Evolutionary conservation across 257 asterid species (phyloP), one percentile per base, ranked within the genome.

Genomic region (Knoxia roxburghii): DNA sequence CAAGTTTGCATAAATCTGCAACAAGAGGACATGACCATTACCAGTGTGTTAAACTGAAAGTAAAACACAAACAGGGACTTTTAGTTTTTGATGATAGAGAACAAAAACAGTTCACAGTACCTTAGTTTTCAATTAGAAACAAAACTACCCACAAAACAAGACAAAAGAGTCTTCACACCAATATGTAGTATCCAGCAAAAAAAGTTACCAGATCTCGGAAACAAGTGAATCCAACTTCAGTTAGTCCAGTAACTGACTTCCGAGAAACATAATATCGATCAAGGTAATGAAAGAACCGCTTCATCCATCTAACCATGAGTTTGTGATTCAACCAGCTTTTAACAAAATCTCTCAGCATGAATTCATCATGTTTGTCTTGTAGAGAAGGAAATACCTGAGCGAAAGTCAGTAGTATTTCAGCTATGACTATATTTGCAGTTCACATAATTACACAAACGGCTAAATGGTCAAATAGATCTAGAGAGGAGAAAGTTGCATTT

Each of bases 311-410:
- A 48, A 89, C 97, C 98, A 94, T 90, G 81, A 86, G 65, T 77
- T 91, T 94, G 67, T 94, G 99, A 80, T 91, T 91, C 39, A 71
- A 77, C 99, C 99, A 94, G 80, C 99, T 86, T 75, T 84, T 77
- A 48, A 87, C 98, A 8, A 91, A 92, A 78, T 91, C 99, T 75
- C 96, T 89, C 75, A 94, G 56, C 99, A 94, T 82, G 76, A 86
- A 91, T 70, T 90, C 98, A n/a, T 87, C 99, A 76, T 85, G 95
- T 72, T 86, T 93, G 79, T 93, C 99, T 74, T 79, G 83, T 58
- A 90, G 73, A 69, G 97, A 84, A 73, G 95, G 92, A 64, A 90
- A 73, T 52, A 84, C 95, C 96, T 87, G 78, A 56, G 52, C 27
- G 39, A 63, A 46, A 69, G 60, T 14, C 56, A 55, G 26, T 32